Evolutionary conservation across 2,329 filamentous ascomycete species (phyloP).

Genomic region (Alternaria ventricosa): DNA sequence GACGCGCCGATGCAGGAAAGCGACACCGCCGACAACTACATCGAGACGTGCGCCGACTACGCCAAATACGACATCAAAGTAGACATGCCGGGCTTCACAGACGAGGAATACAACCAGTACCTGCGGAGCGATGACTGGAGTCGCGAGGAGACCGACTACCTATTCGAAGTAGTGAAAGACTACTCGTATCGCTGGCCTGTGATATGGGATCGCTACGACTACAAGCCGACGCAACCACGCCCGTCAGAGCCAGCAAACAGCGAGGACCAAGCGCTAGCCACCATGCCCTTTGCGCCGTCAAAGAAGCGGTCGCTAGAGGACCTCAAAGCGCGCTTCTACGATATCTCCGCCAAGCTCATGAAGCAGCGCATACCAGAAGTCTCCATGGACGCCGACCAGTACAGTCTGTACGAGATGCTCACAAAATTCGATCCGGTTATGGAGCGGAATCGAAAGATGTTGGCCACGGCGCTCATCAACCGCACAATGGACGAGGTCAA

Average conservation of each 20-base stretch:
- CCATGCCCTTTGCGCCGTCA: slow-evolving; percentile 50
- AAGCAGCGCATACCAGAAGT: slow-evolving; percentile 49
- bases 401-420: slow-evolving; percentile 82
- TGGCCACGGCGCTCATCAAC: slow-evolving; percentile 79
- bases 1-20: slow-evolving; percentile 40
- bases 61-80: slow-evolving; percentile 88
- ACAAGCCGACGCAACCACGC: slow-evolving; percentile 51
- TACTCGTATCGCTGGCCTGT: slow-evolving; percentile 90
- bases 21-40: slow-evolving; percentile 46
- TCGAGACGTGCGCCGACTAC: slow-evolving; percentile 65
- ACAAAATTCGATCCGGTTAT: slow-evolving; percentile 81
- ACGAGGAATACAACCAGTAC: slow-evolving; percentile 82
- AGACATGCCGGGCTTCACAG: slow-evolving; percentile 79
- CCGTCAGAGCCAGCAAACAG: slow-evolving; percentile 27
- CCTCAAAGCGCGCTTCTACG: slow-evolving; percentile 89
- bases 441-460: slow-evolving; percentile 81
- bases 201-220: slow-evolving; percentile 93
- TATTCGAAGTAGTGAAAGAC: slow-evolving; percentile 75
- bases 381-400: slow-evolving; percentile 84
- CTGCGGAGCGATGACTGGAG: slow-evolving; percentile 82
- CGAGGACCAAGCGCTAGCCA: slow-evolving; percentile 35
- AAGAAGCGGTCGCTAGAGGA: slow-evolving; percentile 80
- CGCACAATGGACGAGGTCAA: slow-evolving; percentile 86
- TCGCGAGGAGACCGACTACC: slow-evolving; percentile 90
- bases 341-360: slow-evolving; percentile 67